Evolutionary conservation across 179 eudicot species (phyloP), one percentile per base, ranked within the genome.

Genomic region (Silene noctiflora): DNA sequence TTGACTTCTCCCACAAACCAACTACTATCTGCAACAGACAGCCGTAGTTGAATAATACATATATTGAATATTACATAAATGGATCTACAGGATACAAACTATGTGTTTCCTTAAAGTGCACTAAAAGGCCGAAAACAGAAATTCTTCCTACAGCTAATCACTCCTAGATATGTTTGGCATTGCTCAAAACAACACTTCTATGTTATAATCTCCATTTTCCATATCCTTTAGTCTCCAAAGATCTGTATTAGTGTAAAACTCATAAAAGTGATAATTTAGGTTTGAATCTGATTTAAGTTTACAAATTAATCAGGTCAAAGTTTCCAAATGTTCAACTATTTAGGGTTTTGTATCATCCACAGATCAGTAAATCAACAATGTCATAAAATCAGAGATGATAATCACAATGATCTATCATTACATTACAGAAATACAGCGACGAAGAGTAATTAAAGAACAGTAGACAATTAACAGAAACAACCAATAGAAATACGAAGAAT

Each of bases 11-110:
- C 22, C 13, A 0, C 55, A 62, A 25, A 72, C 55, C 17, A 21
- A 19, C 33, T 27, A 39, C 13, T 67, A 56, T 61, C 76, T 27
- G 71, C 75, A 74, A 62, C 4, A 42, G 42, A 55, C 63, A 27
- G 11, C 46, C 24, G 8, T 63, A 25, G 31, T 71, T 55, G n/a
- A 71, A 21, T 55, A 4, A 5, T 22, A 42, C 39, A 6, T 5
- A 9, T 3, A 67, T 8, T 14, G 14, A 13, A 0, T 1, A 25
- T n/a, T n/a, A n/a, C n/a, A n/a, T n/a, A n/a, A n/a, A n/a, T 4
- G 33, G 33, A 29, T 35, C 71, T 35, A 39, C 55, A 67, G n/a
- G 8, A 1, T 4, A 42, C 21, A 27, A 69, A 35, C 25, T 1
- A 8, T 12, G 4, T 16, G 58, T 51, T 51, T 16, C 4, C 58